phyloP scores from a whole-genome alignment of 306 rosid genomes.

The Sechiopsis laciniata region DNA sequence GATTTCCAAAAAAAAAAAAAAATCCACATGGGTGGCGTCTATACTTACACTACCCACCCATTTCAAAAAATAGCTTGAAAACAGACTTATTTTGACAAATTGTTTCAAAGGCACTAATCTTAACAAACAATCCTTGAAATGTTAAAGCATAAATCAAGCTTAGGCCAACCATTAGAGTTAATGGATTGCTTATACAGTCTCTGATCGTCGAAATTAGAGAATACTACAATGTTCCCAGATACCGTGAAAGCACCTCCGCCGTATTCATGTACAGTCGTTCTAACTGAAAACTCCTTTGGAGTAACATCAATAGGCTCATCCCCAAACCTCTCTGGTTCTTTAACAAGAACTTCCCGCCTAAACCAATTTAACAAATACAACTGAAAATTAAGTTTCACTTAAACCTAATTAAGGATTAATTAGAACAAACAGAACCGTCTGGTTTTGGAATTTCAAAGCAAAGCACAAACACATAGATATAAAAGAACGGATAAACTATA shows the following conservation, averaged over 20 bases:
- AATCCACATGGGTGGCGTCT: too few species aligned
- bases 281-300: constrained; percentile 71
- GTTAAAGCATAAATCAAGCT: not conserved
- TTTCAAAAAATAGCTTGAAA: too few species aligned
- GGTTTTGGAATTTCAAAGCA: not conserved
- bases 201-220: constrained; percentile 83
- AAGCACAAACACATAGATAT: not conserved
- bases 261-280: constrained; percentile 87
- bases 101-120: too few species aligned
- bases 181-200: constrained; percentile 67
- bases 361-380: not conserved
- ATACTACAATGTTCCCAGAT: constrained; percentile 52
- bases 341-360: constrained; percentile 79
- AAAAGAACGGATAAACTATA: not conserved
- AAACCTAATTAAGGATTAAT: not conserved
- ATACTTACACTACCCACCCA: too few species aligned
- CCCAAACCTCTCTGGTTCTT: constrained; percentile 53
- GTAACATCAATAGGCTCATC: constrained; percentile 67
- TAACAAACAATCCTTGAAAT: too few species aligned
- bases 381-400: not conserved
- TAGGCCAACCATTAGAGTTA: not conserved
- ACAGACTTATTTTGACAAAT: too few species aligned
- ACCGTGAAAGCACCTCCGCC: constrained; percentile 83
- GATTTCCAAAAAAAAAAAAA: too few species aligned
- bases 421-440: not conserved